Base-by-base conservation (phyloP, 2,329 filamentous ascomycete species). In the Fusarium sambucinum region DNA sequence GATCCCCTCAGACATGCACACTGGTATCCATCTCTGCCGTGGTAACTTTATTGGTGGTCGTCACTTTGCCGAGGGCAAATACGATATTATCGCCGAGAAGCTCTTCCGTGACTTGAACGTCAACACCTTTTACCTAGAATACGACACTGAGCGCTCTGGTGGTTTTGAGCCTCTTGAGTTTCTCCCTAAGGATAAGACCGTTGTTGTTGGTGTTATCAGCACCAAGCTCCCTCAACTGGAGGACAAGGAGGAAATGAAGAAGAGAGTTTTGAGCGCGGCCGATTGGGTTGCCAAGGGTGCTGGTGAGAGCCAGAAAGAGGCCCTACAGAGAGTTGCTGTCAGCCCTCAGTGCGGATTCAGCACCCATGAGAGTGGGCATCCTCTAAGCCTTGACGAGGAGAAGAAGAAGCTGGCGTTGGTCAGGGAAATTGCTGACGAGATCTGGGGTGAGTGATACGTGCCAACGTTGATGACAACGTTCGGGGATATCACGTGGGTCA, bases 341-440 rank as follows among this genome's bases (percentile, higher is more conserved):
- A 91, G 88, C 74, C 90, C 91, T 0, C 90, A 93, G 80, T 92
- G 90, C 75, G 90, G 89, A 8, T 92, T 92, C 77, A 92, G 90
- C 35, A 92, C 89, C 35, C 91, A 94, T 76, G 88, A 90, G 70
- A 88, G 86, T 72, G 92, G 91, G 0, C 93, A 94, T 75, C 85
- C 87, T 16, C 82, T 94, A 55, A 86, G 84, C 23, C 82, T 87
- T 66, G 86, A 92, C 45, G 90, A 92, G 65, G 90, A 94, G 89
- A 87, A 87, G 80, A 87, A 86, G 77, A 94, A 94, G 82, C 79
- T 94, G 73, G 82, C 86, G 69, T 80, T 94, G 53, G 90, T 94
- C 19, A 86, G 91, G 67, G 83, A 88, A 71, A 88, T 94, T 73
- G 91, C 92, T 4, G 86, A 93, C 74, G 87, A 90, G 73, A 86